Conservation (phyloP, 2,329 filamentous ascomycete species). For the Cercospora sp. region DNA sequence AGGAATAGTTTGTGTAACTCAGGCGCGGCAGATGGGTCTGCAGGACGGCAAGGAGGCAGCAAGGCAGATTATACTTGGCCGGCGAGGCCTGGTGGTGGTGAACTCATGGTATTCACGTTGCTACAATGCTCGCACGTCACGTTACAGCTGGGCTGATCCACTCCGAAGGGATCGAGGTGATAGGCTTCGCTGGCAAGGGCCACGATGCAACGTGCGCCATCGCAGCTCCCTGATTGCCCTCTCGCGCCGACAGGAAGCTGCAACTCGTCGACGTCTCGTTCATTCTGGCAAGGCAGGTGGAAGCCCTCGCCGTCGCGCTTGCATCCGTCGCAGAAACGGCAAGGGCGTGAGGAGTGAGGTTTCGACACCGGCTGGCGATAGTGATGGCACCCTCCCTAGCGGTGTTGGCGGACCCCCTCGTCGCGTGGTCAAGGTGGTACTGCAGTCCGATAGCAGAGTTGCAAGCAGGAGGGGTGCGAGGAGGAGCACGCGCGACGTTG, state of each 20-base stretch:
- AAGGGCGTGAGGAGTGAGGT: neutral
- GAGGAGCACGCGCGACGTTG: neutral
- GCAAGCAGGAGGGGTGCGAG: neutral
- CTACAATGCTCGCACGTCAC: constrained; percentile 13
- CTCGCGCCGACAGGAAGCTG: constrained; percentile 3
- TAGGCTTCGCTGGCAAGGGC: constrained; percentile 1
- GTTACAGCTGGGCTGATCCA: neutral
- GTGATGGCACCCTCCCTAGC: constrained; percentile 17
- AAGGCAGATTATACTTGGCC: neutral
- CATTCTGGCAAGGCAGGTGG: neutral
- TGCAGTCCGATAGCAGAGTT: neutral
- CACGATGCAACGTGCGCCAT: constrained; percentile 20
- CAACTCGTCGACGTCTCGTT: neutral
- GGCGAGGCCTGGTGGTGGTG: neutral
- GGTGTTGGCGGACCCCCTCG: neutral
- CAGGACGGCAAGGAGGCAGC: neutral
- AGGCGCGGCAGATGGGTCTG: neutral
- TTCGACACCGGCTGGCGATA: neutral
- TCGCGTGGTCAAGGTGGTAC: constrained; percentile 12
- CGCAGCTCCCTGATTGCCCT: constrained; percentile 17
- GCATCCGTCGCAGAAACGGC: neutral
- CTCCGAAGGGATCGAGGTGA: neutral
- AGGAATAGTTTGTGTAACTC: neutral
- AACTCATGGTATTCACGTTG: neutral
- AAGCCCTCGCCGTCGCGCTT: neutral